Conservation (phyloP, 2,329 filamentous ascomycete species). For the Paecilomyces dactylethromorphus region DNA sequence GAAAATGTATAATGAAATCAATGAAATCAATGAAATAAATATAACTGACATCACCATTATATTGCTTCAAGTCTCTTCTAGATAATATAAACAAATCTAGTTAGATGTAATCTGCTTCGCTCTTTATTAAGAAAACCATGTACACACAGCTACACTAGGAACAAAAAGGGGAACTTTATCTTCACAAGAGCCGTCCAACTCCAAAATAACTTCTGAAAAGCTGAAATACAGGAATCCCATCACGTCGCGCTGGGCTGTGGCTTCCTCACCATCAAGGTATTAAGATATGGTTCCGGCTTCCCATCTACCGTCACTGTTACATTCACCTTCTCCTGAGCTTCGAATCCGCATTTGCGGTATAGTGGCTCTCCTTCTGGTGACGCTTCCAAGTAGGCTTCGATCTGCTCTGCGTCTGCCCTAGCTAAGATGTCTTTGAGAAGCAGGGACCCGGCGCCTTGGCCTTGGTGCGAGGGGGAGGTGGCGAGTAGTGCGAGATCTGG, state of each 20-base stretch:
- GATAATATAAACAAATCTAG: too few relatives aligned
- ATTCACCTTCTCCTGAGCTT: neutral
- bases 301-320: neutral
- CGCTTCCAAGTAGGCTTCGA: neutral
- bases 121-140: too few relatives aligned
- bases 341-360: neutral
- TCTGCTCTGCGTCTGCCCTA: neutral
- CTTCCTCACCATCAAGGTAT: neutral
- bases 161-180: too few relatives aligned
- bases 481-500: neutral
- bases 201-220: too few relatives aligned
- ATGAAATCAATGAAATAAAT: too few relatives aligned
- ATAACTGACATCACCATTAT: too few relatives aligned
- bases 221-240: neutral
- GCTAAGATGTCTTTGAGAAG: neutral
- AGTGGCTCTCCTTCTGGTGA: neutral
- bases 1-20: too few relatives aligned
- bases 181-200: too few relatives aligned
- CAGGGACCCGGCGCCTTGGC: neutral
- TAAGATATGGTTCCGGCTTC: neutral
- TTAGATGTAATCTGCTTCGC: too few relatives aligned
- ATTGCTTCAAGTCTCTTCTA: too few relatives aligned
- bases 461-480: neutral
- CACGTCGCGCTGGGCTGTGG: neutral
- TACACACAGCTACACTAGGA: too few relatives aligned